Evolutionary conservation across 805 yeast species (phyloP).

Genomic region (Hanseniaspora lachancei): DNA sequence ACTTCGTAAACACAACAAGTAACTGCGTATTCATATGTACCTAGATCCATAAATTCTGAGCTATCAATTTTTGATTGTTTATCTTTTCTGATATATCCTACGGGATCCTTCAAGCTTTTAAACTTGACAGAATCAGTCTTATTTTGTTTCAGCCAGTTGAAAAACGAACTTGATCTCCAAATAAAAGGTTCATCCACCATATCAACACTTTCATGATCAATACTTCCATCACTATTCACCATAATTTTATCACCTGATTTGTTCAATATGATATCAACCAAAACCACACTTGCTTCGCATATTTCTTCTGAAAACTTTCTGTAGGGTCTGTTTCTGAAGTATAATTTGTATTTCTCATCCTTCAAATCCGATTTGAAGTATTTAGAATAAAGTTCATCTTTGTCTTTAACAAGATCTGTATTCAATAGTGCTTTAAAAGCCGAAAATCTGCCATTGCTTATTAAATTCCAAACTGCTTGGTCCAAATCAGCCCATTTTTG

Average conservation of each 20-base stretch:
- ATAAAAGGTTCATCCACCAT: neutral
- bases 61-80: neutral
- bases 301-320: neutral
- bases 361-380: conserved; percentile 35
- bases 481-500: conserved; percentile 46
- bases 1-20: neutral
- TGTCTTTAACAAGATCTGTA: conserved; percentile 40
- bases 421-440: conserved; percentile 49
- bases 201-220: neutral
- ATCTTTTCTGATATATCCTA: neutral
- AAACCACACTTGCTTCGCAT: neutral
- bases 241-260: neutral
- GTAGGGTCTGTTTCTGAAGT: neutral
- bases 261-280: neutral
- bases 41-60: neutral
- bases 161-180: conserved; percentile 4
- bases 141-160: neutral
- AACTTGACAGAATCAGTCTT: neutral
- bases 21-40: neutral
- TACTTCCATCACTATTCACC: neutral
- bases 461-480: conserved; percentile 21
- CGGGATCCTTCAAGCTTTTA: neutral
- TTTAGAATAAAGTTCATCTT: conserved; percentile 35
- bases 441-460: conserved; percentile 25
- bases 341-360: neutral